Conservation (phyloP, 192 early-diverging fungal genomes). For the Entrophospora sp. region DNA sequence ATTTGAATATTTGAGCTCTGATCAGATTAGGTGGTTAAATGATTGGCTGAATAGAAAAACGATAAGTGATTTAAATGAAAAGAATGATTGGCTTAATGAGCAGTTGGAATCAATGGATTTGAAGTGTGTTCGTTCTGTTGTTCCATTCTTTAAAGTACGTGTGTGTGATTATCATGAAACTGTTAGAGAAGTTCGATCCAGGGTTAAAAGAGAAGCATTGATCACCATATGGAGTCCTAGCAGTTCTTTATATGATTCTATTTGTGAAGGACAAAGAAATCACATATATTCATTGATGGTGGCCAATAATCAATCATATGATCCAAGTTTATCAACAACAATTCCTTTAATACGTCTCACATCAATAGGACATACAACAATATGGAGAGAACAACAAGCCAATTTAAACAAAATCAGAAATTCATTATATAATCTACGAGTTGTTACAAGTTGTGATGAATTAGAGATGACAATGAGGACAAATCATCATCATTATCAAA, state of each 20-base stretch:
- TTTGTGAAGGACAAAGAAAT: constrained; percentile 51
- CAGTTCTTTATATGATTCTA: constrained; percentile 23
- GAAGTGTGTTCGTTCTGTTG: constrained; percentile 23
- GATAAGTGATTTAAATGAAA: neutral
- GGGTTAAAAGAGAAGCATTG: constrained; percentile 25
- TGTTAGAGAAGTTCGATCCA: neutral
- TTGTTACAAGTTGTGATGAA: no score
- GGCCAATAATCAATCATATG: constrained; percentile 18
- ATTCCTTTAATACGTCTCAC: constrained; percentile 7
- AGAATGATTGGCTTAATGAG: neutral
- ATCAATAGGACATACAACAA: constrained; percentile 20
- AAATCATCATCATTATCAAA: no score
- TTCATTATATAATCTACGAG: no score
- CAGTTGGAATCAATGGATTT: constrained; percentile 2
- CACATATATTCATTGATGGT: constrained; percentile 20
- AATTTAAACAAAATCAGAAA: no score
- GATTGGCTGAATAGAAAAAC: no score
- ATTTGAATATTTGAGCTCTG: no score
- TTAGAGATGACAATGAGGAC: no score
- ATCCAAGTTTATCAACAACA: no score
- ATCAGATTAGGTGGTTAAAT: no score
- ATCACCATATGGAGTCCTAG: constrained; percentile 43
- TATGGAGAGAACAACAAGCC: constrained; percentile 30
- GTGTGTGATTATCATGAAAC: constrained; percentile 37
- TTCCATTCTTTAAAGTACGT: constrained; percentile 35